Evolutionary conservation across 768 basidiomycete genomes (phyloP), one percentile per base, ranked within the genome.

Genomic region (Termitomyces heimii): DNA sequence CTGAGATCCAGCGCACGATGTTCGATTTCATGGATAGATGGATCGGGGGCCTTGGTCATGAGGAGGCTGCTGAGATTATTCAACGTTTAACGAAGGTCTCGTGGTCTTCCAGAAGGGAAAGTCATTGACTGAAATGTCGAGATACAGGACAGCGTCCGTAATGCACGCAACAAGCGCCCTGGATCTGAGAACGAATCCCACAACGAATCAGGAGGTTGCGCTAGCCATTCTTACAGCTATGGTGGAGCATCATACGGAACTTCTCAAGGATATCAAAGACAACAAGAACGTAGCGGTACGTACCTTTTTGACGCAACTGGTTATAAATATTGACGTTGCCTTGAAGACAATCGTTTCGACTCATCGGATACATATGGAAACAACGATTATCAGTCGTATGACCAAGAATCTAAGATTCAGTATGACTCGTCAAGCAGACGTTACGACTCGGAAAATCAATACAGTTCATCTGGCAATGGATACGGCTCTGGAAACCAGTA

Each of bases 1-100:
- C 82, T 16, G 67, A 70, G 34, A 80, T 87, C 54, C 86, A 88
- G 67, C 64, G 75, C 53, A 74, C 75, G 50, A 88, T 88, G 85
- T 82, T 82, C 61, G 75, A 80, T 47, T 71, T 72, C 47, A 71
- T 86, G 73, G 67, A 81, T 65, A 69, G 68, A 49, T 86, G 84
- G 84, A 65, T 83, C 48, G 76, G 74, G 24, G 75, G 73, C 7
- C 68, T 84, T 31, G 75, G 74, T 4, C 63, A 70, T 5, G 77
- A 78, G 22, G 79, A 79, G 50, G 69, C 73, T 18, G 66, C 71
- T 20, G 68, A 75, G 58, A 77, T 78, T 24, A 69, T 88, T 37
- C 60, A 74, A 43, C 71, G 76, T 0, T 70, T 87, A 58, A 82
- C 78, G 46, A 85, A 85, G 75, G 82, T 79, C 6, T 34, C 68